Evolutionary conservation across 23 red algal species (phyloP).

Genomic region (Chondrus crispus): DNA sequence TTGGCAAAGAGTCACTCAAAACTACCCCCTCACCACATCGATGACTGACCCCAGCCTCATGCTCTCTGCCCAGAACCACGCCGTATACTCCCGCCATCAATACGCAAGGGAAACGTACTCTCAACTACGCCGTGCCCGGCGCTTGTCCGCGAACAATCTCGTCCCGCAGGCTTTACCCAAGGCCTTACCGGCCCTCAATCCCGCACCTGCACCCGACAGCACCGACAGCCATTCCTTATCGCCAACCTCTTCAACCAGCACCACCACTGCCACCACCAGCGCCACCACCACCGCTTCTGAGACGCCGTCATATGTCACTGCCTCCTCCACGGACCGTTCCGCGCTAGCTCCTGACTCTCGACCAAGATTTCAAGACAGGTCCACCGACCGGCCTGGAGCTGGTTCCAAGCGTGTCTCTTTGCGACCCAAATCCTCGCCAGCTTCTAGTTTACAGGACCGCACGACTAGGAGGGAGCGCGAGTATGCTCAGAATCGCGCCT

Average conservation of each 20-base stretch:
- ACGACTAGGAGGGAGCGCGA: background rate
- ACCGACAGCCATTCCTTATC: background rate
- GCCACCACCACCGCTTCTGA: background rate
- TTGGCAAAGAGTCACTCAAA: background rate
- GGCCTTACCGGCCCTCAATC: background rate
- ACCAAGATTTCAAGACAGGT: background rate
- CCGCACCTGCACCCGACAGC: background rate
- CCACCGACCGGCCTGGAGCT: too few species aligned
- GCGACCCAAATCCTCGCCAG: too few species aligned
- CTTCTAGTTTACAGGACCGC: background rate
- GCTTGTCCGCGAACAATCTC: background rate
- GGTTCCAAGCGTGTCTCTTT: too few species aligned
- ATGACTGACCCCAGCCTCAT: background rate
- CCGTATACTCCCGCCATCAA: too few species aligned
- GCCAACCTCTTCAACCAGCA: background rate
- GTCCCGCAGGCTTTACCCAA: background rate
- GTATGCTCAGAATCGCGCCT: background rate
- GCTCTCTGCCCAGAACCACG: background rate
- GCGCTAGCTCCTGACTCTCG: background rate
- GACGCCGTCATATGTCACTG: background rate
- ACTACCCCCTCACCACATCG: background rate
- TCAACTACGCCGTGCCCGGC: background rate
- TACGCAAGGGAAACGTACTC: background rate
- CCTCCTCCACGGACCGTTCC: background rate
- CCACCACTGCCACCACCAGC: background rate